A percentile compares a stretch with the other conserved stretches of the same genome.
Conservation (phyloP, 2,329 filamentous ascomycete species). For the Gaeumannomyces tritici region DNA sequence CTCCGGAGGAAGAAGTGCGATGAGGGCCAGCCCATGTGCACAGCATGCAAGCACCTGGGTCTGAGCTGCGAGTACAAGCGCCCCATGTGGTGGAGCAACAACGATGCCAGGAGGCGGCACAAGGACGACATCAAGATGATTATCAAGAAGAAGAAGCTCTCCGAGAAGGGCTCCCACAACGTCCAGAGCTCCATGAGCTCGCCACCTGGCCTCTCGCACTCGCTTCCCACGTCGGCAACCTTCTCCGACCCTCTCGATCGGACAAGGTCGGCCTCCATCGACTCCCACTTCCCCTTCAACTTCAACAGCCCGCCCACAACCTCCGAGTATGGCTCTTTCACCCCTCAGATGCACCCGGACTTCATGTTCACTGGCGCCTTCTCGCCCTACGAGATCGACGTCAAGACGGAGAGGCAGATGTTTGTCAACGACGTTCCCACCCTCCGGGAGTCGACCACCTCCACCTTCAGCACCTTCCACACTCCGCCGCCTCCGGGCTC, state of each 20-base stretch:
- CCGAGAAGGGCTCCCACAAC: conserved; percentile 64
- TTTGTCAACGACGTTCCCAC: conserved; percentile 87
- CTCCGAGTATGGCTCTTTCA: conserved; percentile 51
- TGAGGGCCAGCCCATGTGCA: conserved; percentile 52
- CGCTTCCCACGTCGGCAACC: conserved; percentile 69
- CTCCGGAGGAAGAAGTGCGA: conserved; percentile 61
- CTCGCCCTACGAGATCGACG: conserved; percentile 84
- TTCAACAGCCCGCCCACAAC: conserved; percentile 52
- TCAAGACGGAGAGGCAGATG: conserved; percentile 92
- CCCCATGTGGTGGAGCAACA: conserved; percentile 95
- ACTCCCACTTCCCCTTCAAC: conserved; percentile 73
- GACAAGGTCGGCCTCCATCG: conserved; percentile 67
- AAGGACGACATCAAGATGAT: conserved; percentile 96
- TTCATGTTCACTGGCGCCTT: conserved; percentile 37
- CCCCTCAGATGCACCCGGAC: conserved; percentile 51
- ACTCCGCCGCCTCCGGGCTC: conserved; percentile 64
- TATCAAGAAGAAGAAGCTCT: conserved; percentile 94
- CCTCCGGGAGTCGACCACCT: conserved; percentile 75
- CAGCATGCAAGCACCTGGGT: conserved; percentile 63
- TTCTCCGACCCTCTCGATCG: conserved; percentile 66
- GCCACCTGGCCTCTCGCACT: conserved; percentile 72
- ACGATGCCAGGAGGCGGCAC: conserved; percentile 71
- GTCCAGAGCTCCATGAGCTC: conserved; percentile 51
- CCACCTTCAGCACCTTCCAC: conserved; percentile 87
- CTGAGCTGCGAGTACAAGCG: conserved; percentile 93